Base-by-base conservation (phyloP, 768 basidiomycete species). In the Podaxis sp. region DNA sequence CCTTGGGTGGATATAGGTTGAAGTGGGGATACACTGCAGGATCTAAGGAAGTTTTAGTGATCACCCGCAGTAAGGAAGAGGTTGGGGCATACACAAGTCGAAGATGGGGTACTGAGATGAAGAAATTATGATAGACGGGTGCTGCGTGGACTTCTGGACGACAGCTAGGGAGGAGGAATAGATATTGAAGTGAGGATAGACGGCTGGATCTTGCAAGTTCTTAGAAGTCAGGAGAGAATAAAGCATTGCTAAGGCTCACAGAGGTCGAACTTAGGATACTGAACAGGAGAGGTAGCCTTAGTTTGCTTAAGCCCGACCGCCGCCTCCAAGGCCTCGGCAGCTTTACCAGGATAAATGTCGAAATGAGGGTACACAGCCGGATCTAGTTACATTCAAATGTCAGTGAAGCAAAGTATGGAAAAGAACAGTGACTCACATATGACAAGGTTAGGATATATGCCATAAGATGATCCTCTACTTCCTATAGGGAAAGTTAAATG, bases 241-340 rank as follows among this genome's bases (percentile, higher is more conserved):
- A 8, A 22, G 24, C 49, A 26, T 20, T 50, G 3, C 24, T 48
- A 38, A 17, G 57, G 26, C 15, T 60, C 64, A 79, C 79, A 80
- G 8, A 77, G 66, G 57, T 74, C 69, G 64, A 80, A 72, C 62
- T 67, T 72, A 5, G 80, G 79, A 65, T 79, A 81, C 6, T 28
- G 33, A 33, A 33, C 20, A 44, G 56, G 6, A 28, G 46, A 20
- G 8, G 49, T 52, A 5, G 36, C 24, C 12, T 20, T 30, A 22
- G 58, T 49, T 24, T 38, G 7, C 20, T 12, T 33, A 12, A 13
- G 60, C 8, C 20, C 12, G 48, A 24, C 37, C 41, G 46, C 36
- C 12, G 30, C 15, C 26, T 15, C 28, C 24, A 13, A 44, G 24
- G 33, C 13, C 17, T 44, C 53, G 4, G 46, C 26, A 30, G 66